phyloP scores from a whole-genome alignment of 176 grass and related monocot species.

The Lolium rigidum region DNA sequence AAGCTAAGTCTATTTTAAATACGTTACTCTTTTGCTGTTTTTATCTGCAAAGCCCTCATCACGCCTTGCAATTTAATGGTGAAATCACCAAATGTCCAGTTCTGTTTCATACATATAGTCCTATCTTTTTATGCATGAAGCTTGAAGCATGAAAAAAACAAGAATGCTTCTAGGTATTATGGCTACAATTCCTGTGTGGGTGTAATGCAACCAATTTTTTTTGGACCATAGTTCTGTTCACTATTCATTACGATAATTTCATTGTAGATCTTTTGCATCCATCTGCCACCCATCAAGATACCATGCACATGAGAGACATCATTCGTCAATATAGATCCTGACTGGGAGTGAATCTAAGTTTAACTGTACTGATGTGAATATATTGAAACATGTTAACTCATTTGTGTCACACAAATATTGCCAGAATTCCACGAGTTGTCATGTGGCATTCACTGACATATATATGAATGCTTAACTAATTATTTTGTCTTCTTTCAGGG shows the following conservation, averaged over 20 bases:
- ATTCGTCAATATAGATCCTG: not conserved
- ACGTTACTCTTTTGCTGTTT: conserved; percentile 1
- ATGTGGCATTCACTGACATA: too few relatives aligned
- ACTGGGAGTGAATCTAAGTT: conserved; percentile 1
- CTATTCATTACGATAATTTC: not conserved
- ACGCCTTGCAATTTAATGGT: not conserved
- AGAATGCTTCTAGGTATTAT: not conserved
- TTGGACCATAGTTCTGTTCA: not conserved
- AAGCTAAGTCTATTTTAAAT: not conserved
- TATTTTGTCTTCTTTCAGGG: conserved; percentile 53
- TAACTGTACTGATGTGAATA: not conserved
- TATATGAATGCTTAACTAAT: not conserved
- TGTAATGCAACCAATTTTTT: not conserved
- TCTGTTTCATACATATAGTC: not conserved
- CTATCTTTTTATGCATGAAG: not conserved
- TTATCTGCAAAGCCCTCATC: not conserved
- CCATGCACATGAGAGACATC: not conserved
- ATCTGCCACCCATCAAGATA: not conserved
- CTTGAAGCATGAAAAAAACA: not conserved
- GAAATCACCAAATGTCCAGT: not conserved
- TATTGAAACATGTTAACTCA: not conserved
- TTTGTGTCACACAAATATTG: conserved; percentile 10
- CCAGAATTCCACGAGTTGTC: not conserved
- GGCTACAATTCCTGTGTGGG: not conserved
- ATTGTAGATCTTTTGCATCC: not conserved